phyloP scores from a whole-genome alignment of 345 rosid species.

The Reutealis trisperma region DNA sequence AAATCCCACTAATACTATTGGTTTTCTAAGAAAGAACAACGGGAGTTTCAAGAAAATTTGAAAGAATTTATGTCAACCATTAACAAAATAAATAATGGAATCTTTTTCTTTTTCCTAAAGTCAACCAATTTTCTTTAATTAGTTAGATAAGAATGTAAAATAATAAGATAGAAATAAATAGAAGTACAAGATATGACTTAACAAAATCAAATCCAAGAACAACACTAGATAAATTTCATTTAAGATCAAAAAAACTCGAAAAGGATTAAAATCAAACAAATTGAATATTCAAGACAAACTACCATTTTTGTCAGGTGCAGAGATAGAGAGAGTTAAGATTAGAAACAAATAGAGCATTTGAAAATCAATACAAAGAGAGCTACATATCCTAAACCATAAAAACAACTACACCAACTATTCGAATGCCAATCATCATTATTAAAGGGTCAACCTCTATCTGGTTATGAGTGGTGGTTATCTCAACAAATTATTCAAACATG shows the following conservation, averaged over 20 bases:
- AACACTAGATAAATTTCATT: constrained; percentile 77
- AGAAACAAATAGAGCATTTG: too few species aligned
- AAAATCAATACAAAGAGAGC: too few species aligned
- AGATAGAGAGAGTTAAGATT: too few species aligned
- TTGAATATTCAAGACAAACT: neutral
- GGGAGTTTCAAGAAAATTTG: neutral
- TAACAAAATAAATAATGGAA: neutral
- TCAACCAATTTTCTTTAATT: neutral
- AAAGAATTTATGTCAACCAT: neutral
- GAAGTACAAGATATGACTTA: constrained; percentile 75
- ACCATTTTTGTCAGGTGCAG: constrained; percentile 81
- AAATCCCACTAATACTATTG: neutral
- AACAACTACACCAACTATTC: too few species aligned
- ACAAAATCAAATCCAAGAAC: constrained; percentile 89
- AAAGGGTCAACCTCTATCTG: too few species aligned
- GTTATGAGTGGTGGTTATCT: too few species aligned
- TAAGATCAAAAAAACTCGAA: constrained; percentile 12
- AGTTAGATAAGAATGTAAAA: neutral
- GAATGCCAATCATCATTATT: too few species aligned
- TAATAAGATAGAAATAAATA: neutral
- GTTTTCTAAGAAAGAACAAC: neutral
- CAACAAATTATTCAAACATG: too few species aligned
- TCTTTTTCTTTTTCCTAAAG: neutral
- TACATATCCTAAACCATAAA: too few species aligned
- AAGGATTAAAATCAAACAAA: neutral